Conservation (phyloP, 2,329 filamentous ascomycete genomes). For the Trichoderma hamatum region DNA sequence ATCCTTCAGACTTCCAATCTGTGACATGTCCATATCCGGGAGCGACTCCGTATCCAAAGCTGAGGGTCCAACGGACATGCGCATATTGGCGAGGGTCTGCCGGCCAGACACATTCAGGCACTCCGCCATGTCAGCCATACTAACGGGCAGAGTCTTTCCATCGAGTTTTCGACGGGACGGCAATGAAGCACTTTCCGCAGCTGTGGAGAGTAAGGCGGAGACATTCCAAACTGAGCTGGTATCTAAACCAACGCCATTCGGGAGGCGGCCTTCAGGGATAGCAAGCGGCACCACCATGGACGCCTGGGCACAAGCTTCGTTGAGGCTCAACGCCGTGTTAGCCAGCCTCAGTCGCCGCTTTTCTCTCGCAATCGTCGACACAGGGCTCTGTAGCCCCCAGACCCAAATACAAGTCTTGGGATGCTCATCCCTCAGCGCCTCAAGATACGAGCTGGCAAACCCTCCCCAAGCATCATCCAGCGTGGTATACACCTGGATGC, state of each 20-base stretch:
- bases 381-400: slow-evolving; percentile 75
- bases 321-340: slow-evolving; percentile 75
- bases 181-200: slow-evolving; percentile 77
- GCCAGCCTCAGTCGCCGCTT: slow-evolving; percentile 59
- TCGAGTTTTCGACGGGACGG: slow-evolving; percentile 68
- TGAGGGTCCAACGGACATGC: slow-evolving; percentile 60
- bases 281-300: slow-evolving; percentile 79
- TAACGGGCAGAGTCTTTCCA: slow-evolving; percentile 45
- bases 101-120: slow-evolving; percentile 75
- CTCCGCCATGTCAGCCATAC: slow-evolving; percentile 65
- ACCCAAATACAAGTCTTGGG: slow-evolving; percentile 86
- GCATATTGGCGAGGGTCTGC: slow-evolving; percentile 75
- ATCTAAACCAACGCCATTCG: slow-evolving; percentile 63
- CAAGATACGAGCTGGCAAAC: slow-evolving; percentile 72
- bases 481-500: slow-evolving; percentile 74
- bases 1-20: slow-evolving; percentile 31
- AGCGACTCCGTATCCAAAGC: slow-evolving; percentile 37
- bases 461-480: slow-evolving; percentile 82
- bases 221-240: slow-evolving; percentile 74
- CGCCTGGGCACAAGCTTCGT: slow-evolving; percentile 68
- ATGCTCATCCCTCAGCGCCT: slow-evolving; percentile 85
- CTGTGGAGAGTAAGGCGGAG: slow-evolving; percentile 74
- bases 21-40: slow-evolving; percentile 40
- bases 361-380: slow-evolving; percentile 57
- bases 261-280: slow-evolving; percentile 59